Evolutionary conservation across 164 flowering plant genomes (phyloP).

Genomic region (Liquidambar formosana): DNA sequence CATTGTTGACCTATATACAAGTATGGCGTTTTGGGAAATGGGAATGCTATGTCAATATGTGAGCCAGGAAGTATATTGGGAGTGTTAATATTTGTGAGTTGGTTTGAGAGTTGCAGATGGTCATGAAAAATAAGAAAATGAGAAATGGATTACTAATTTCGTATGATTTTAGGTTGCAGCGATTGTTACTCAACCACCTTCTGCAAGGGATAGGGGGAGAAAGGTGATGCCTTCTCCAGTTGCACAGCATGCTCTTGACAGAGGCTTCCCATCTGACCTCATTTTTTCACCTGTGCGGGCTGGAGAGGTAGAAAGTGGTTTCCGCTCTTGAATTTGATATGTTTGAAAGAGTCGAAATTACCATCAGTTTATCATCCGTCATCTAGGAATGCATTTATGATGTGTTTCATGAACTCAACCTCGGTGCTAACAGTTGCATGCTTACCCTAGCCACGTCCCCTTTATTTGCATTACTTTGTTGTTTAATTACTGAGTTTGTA

Average conservation of each 20-base stretch:
- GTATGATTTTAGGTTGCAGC: slow-evolving; percentile 70
- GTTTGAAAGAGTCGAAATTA: background rate
- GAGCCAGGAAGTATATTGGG: no score
- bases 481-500: background rate
- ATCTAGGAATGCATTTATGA: background rate
- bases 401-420: background rate
- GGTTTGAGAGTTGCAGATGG: background rate
- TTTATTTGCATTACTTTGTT: background rate
- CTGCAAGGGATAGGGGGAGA: slow-evolving; percentile 72
- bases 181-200: slow-evolving; percentile 92
- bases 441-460: background rate
- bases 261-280: slow-evolving; percentile 72
- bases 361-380: background rate
- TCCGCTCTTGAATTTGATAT: background rate
- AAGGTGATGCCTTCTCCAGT: slow-evolving; percentile 85
- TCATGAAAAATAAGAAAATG: background rate
- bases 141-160: slow-evolving; percentile 4
- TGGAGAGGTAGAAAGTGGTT: slow-evolving; percentile 65
- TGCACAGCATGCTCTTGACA: slow-evolving; percentile 79
- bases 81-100: no score
- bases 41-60: no score
- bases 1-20: no score
- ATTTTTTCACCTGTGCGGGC: slow-evolving; percentile 89
- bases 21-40: no score
- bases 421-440: background rate